Evolutionary conservation across 1,139 yeast genomes (phyloP).

Genomic region (Suhomyces chickasaworum): DNA sequence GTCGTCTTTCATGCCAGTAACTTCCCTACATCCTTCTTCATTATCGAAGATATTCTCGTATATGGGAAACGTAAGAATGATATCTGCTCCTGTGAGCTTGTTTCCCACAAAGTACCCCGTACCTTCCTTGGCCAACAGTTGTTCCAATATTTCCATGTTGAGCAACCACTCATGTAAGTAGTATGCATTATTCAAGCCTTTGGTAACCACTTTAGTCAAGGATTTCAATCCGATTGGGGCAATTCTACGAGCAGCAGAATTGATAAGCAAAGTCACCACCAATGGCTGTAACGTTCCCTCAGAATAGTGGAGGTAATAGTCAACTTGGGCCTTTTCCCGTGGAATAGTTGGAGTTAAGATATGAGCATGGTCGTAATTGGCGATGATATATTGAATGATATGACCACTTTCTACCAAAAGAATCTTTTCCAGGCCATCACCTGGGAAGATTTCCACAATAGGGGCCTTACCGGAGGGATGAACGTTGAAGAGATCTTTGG

Average conservation of each 20-base stretch:
- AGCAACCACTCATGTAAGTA: conserved; percentile 45
- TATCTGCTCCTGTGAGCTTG: conserved; percentile 60
- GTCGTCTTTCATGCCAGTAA: conserved; percentile 38
- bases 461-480: conserved; percentile 65
- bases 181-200: conserved; percentile 45
- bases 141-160: conserved; percentile 46
- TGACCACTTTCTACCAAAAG: conserved; percentile 51
- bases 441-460: conserved; percentile 47
- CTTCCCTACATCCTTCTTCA: conserved; percentile 37
- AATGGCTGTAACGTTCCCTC: conserved; percentile 61
- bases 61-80: conserved; percentile 51
- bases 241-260: conserved; percentile 37
- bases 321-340: conserved; percentile 42
- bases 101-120: conserved; percentile 58
- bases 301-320: conserved; percentile 54
- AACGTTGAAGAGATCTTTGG: conserved; percentile 47
- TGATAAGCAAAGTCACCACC: conserved; percentile 43
- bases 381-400: conserved; percentile 46
- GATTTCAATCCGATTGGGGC: conserved; percentile 53
- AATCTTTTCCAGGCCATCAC: conserved; percentile 41
- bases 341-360: conserved; percentile 34
- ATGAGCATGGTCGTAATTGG: conserved; percentile 40
- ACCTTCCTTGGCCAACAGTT: conserved; percentile 38
- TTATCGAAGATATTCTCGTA: conserved; percentile 46
- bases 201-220: conserved; percentile 42